Percentiles rank a stretch among this genome's conserved stretches.
Conservation (phyloP, 495 filamentous ascomycete species). For the Echria macrotheca region DNA sequence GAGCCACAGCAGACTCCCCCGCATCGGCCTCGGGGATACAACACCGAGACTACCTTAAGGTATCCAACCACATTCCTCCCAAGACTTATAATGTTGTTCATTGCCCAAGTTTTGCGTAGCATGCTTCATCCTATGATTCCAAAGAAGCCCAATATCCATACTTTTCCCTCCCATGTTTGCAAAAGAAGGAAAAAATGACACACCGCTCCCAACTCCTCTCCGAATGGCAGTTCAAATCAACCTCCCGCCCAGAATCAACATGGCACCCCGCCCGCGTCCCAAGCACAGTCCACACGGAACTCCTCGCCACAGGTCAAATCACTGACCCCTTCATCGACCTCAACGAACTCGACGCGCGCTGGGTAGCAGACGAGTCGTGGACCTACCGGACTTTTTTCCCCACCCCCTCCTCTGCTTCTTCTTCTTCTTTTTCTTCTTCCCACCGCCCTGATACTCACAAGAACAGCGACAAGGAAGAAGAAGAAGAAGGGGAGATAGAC, state of each 20-base stretch:
- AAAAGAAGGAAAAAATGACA: background rate
- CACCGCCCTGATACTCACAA: too few species aligned
- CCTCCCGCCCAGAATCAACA: slow-evolving; percentile 1
- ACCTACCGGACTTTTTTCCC: slow-evolving; percentile 35
- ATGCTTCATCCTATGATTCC: too few species aligned
- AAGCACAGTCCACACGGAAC: slow-evolving; percentile 21
- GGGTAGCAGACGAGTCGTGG: slow-evolving; percentile 70
- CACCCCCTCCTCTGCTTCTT: too few species aligned
- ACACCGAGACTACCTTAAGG: too few species aligned
- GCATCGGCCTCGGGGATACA: too few species aligned
- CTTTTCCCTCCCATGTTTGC: too few species aligned
- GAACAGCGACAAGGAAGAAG: background rate
- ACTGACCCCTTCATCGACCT: slow-evolving; percentile 60
- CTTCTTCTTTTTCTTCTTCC: too few species aligned
- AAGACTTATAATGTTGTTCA: too few species aligned
- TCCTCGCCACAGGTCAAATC: slow-evolving; percentile 34
- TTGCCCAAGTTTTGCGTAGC: too few species aligned
- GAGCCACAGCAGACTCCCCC: too few species aligned
- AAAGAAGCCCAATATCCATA: too few species aligned
- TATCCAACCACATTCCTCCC: too few species aligned
- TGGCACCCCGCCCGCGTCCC: slow-evolving; percentile 21
- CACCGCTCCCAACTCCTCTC: background rate
- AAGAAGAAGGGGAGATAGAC: slow-evolving; percentile 28
- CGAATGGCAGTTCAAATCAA: slow-evolving; percentile 19
- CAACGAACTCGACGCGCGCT: slow-evolving; percentile 61